A percentile compares a stretch with the other conserved stretches of the same genome.
phyloP scores from a whole-genome alignment of 805 yeast genomes.

The Wickerhamomyces alni region DNA sequence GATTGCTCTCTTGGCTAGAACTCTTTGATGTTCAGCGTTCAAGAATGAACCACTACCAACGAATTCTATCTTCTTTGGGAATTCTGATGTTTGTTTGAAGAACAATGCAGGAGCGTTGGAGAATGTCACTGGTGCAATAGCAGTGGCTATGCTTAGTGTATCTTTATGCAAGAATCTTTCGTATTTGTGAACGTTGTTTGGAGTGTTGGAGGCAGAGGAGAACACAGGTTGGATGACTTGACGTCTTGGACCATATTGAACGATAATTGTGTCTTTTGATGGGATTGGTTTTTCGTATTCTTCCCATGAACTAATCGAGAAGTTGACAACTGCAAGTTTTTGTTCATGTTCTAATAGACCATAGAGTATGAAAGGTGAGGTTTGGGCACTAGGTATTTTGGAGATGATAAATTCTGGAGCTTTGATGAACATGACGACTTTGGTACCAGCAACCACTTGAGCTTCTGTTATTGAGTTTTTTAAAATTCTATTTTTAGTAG shows the following conservation, averaged over 20 bases:
- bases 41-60: conserved; percentile 88
- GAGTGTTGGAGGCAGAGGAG: conserved; percentile 68
- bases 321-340: conserved; percentile 75
- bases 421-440: conserved; percentile 51
- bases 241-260: conserved; percentile 92
- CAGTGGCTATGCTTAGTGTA: conserved; percentile 68
- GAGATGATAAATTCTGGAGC: conserved; percentile 46
- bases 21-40: conserved; percentile 78
- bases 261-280: conserved; percentile 72
- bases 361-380: conserved; percentile 56
- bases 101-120: conserved; percentile 81
- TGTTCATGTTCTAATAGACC: conserved; percentile 83
- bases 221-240: conserved; percentile 76
- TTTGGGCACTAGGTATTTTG: conserved; percentile 36
- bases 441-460: conserved; percentile 56
- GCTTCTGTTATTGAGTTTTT: conserved; percentile 49
- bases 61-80: conserved; percentile 47
- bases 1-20: conserved; percentile 81
- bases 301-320: conserved; percentile 83
- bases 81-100: conserved; percentile 53
- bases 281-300: conserved; percentile 82
- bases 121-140: conserved; percentile 82
- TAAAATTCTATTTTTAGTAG: conserved; percentile 60
- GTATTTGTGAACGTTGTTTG: conserved; percentile 82
- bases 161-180: conserved; percentile 83